These are phyloP conservation scores for Helminthosporium solani DNA, from an alignment of 2,329 filamentous ascomycete genomes.

Conservation along the genomic window DNA sequence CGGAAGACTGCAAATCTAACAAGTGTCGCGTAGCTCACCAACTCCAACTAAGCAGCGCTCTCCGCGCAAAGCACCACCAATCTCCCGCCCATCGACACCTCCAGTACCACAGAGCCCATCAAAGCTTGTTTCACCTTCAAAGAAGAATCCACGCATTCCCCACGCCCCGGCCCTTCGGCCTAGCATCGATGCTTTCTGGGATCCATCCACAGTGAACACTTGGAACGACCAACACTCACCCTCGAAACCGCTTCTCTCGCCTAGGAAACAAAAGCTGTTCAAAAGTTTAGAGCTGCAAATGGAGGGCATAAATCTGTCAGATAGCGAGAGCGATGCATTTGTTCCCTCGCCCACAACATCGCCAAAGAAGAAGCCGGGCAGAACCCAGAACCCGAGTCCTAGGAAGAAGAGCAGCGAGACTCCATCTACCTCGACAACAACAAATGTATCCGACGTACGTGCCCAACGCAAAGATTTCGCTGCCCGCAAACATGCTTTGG, in stretches of 20 bases:
- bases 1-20: conserved; percentile 1
- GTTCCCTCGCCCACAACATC: conserved; percentile 22
- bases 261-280: conserved; percentile 38
- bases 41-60: conserved; percentile 37
- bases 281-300: conserved; percentile 31
- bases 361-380: conserved; percentile 21
- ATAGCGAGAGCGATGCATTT: conserved; percentile 22
- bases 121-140: conserved; percentile 41
- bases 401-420: conserved; percentile 8
- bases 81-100: conserved; percentile 35
- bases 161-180: conserved; percentile 31
- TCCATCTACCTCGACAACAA: conserved; percentile 1
- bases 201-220: conserved; percentile 37
- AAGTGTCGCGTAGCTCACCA: conserved; percentile 25
- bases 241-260: conserved; percentile 36
- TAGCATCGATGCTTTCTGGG: conserved; percentile 44
- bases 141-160: conserved; percentile 35
- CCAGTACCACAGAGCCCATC: conserved; percentile 29
- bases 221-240: conserved; percentile 42
- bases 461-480: conserved; percentile 59
- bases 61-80: conserved; percentile 35
- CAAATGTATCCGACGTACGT: conserved; percentile 24
- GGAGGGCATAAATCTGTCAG: conserved; percentile 24
- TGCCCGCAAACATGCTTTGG: conserved; percentile 61
- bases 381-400: conserved; percentile 9